Percentiles rank a stretch among this genome's conserved stretches.
Conservation (phyloP, 164 flowering plant genomes). For the Chimonanthus salicifolius region DNA sequence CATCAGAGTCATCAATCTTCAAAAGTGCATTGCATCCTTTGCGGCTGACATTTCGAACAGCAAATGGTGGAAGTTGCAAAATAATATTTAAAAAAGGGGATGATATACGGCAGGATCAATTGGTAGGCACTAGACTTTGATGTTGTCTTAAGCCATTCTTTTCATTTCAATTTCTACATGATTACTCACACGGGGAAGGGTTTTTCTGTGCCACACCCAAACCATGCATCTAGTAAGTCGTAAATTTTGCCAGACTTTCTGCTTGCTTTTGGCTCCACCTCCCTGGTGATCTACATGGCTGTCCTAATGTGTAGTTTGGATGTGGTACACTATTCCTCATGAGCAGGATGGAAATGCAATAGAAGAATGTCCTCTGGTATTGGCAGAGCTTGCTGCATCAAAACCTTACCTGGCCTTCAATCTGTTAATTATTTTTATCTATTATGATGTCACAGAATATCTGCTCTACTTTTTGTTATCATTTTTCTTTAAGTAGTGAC, state of each 20-base stretch:
- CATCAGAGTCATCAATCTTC: slow-evolving; percentile 88
- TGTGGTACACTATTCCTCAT: neutral
- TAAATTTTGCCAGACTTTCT: neutral
- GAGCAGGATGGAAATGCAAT: neutral
- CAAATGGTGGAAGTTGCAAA: slow-evolving; percentile 74
- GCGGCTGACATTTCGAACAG: slow-evolving; percentile 80
- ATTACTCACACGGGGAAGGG: neutral
- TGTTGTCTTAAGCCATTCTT: neutral
- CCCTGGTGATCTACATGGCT: neutral
- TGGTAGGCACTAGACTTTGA: slow-evolving; percentile 35
- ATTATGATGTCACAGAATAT: neutral
- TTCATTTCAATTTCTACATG: neutral
- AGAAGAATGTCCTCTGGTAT: neutral
- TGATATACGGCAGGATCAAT: slow-evolving; percentile 95
- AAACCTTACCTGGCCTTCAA: neutral
- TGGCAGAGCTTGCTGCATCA: neutral
- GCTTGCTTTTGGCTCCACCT: neutral
- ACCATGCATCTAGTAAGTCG: neutral
- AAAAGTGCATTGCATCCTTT: slow-evolving; percentile 96
- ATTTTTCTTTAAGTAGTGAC: neutral
- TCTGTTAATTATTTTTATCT: neutral
- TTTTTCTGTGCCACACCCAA: neutral
- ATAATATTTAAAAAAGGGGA: slow-evolving; percentile 98
- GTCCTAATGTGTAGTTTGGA: neutral
- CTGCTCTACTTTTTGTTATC: too few relatives aligned